phyloP scores from a whole-genome alignment of 2,329 filamentous ascomycete genomes.

The Talaromyces sp. region DNA sequence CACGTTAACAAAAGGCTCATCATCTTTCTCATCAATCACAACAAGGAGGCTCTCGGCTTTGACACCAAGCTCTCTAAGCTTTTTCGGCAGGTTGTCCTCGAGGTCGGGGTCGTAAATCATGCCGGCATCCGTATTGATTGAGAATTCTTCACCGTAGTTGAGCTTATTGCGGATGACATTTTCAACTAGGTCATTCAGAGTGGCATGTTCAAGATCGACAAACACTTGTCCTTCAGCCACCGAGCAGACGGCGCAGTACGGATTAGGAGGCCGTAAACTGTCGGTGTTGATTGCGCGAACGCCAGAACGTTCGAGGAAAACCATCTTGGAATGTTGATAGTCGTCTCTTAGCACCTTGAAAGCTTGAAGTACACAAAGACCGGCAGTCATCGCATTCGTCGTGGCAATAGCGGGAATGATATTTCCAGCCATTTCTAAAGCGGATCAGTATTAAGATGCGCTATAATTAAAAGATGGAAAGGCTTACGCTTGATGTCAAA shows the following conservation, averaged over 20 bases:
- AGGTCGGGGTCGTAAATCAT: conserved; percentile 88
- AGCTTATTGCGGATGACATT: conserved; percentile 64
- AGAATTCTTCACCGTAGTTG: conserved; percentile 76
- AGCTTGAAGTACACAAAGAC: conserved; percentile 83
- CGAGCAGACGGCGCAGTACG: conserved; percentile 77
- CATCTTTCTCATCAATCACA: conserved; percentile 72
- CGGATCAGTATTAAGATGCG: conserved; percentile 7
- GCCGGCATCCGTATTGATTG: conserved; percentile 66
- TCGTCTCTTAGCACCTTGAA: conserved; percentile 81
- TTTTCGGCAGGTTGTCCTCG: conserved; percentile 77
- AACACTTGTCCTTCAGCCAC: conserved; percentile 62
- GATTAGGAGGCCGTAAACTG: conserved; percentile 60
- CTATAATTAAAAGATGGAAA: not conserved
- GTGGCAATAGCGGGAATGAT: conserved; percentile 98
- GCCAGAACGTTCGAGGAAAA: conserved; percentile 69
- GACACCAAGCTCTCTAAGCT: conserved; percentile 71
- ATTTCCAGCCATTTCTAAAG: conserved; percentile 88
- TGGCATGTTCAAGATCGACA: conserved; percentile 66
- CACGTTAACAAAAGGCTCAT: conserved; percentile 67
- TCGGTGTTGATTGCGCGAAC: conserved; percentile 56
- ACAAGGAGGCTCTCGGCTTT: conserved; percentile 71
- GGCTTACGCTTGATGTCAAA: conserved; percentile 80
- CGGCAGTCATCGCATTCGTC: conserved; percentile 93
- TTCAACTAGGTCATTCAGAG: conserved; percentile 73
- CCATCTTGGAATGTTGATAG: conserved; percentile 57